Base-by-base conservation (phyloP, 305 asterid genomes). In the Nicotiana rustica region DNA sequence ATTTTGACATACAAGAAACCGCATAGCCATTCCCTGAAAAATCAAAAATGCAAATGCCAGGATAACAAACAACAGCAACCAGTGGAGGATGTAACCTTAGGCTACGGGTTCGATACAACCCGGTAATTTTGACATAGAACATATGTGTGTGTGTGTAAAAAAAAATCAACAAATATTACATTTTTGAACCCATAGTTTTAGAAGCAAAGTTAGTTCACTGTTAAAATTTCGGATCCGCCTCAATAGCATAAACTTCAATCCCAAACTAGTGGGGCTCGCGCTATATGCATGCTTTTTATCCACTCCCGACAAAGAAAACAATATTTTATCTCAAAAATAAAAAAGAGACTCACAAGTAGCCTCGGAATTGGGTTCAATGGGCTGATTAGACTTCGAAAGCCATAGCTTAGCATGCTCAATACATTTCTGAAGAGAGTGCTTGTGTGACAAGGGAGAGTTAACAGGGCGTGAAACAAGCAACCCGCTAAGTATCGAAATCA, bases 351-450 rank as follows among this genome's bases (percentile, higher is more conserved):
- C 89, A 67, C 99, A 95, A 77, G 99, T 92, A 86, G 90, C 83
- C 68, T 75, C 57, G 5, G 91, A 85, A 78, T 89, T 86, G 25
- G 87, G 89, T 3, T 86, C 92, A 18, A 96, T 76, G 10, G 88
- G 95, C 88, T 90, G 92, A 19, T 90, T 93, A 6, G 96, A 91
- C 33, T 88, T 90, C 0, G 87, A 86, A 77, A 94, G 89, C 98
- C 99, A 96, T 21, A 89, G 88, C 90, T 87, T 90, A 0, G 98
- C 98, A 81, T 90, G 96, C 82, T 95, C 96, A 78, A 92, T 88
- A 69, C 98, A 96, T 81, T 82, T 86, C 87, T 81, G 87, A 89
- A 96, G 82, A 0, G 99, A 89, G 59, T 90, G 83, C 90, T 93
- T 91, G 80, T 96, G 98, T 2, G 98, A 90, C 85, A 92, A 86